Conservation (phyloP, 2,329 filamentous ascomycete genomes). For the Nannizziopsis arthrosporioides region DNA sequence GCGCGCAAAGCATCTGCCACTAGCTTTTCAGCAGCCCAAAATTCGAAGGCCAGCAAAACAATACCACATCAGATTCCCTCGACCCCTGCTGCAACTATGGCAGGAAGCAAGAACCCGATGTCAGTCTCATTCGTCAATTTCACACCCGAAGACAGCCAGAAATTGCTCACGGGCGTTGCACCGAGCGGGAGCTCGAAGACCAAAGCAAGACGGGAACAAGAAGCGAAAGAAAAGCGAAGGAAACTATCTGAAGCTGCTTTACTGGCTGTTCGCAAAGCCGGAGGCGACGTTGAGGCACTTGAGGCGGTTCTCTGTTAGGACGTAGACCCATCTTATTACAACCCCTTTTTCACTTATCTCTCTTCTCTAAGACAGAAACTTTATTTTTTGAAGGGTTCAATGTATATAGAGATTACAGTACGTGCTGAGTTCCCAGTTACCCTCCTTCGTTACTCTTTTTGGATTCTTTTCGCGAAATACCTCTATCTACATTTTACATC, state of each 20-base stretch:
- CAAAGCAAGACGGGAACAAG: conserved; percentile 80
- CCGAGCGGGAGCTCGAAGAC: conserved; percentile 88
- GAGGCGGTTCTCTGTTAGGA: conserved; percentile 31
- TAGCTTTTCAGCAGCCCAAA: conserved; percentile 18
- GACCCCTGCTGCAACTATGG: not conserved
- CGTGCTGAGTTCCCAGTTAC: not conserved
- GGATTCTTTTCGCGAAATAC: not conserved
- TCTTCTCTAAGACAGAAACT: conserved; percentile 16
- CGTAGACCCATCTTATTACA: not conserved
- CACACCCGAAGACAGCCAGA: conserved; percentile 64
- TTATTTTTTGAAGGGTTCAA: conserved; percentile 6
- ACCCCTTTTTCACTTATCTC: conserved; percentile 3
- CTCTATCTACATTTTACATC: not conserved
- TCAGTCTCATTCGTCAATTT: conserved; percentile 69
- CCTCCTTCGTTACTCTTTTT: not conserved
- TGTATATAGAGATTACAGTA: conserved; percentile 6
- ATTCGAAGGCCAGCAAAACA: conserved; percentile 22
- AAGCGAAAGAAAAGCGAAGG: conserved; percentile 63
- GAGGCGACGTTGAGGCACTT: conserved; percentile 36
- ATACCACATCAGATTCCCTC: conserved; percentile 2
- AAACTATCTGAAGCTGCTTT: conserved; percentile 34
- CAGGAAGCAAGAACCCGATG: conserved; percentile 10
- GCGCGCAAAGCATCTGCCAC: conserved; percentile 29
- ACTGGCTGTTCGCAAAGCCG: conserved; percentile 34
- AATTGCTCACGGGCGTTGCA: conserved; percentile 80